Evolutionary conservation across 768 basidiomycete genomes (phyloP).

Genomic region (Lanmaoa rubissima): DNA sequence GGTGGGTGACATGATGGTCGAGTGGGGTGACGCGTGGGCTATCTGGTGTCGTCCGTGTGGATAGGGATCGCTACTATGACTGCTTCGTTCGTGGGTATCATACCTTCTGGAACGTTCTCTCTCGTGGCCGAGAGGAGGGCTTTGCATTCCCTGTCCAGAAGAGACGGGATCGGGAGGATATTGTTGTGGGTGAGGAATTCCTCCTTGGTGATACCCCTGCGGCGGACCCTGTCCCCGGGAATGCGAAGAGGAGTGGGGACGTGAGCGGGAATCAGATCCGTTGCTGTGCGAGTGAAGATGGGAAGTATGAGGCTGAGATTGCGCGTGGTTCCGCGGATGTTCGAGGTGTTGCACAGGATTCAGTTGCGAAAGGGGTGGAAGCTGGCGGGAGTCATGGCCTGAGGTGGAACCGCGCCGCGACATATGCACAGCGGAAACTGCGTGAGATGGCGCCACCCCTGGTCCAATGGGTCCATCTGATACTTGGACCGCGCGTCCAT

Average conservation of each 20-base stretch:
- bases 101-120: constrained; percentile 47
- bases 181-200: constrained; percentile 42
- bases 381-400: constrained; percentile 47
- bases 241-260: constrained; percentile 51
- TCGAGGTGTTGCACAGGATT: constrained; percentile 43
- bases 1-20: constrained; percentile 36
- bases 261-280: constrained; percentile 44
- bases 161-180: constrained; percentile 46
- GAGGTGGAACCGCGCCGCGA: constrained; percentile 43
- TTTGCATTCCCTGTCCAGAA: constrained; percentile 46
- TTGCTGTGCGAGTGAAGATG: constrained; percentile 41
- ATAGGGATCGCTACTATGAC: constrained; percentile 35
- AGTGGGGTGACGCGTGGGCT: constrained; percentile 33
- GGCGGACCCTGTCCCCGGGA: constrained; percentile 43
- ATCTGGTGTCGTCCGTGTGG: constrained; percentile 32
- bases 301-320: constrained; percentile 39
- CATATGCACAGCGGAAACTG: constrained; percentile 37
- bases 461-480: constrained; percentile 51
- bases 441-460: constrained; percentile 38
- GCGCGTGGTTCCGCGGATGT: constrained; percentile 33
- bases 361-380: constrained; percentile 47
- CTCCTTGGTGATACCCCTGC: constrained; percentile 35
- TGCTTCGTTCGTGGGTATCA: constrained; percentile 42
- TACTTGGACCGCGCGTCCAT: constrained; percentile 48
- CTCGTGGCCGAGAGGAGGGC: constrained; percentile 46